Evolutionary conservation across 2,329 filamentous ascomycete genomes (phyloP).

Genomic region (Monosporascus sp.): DNA sequence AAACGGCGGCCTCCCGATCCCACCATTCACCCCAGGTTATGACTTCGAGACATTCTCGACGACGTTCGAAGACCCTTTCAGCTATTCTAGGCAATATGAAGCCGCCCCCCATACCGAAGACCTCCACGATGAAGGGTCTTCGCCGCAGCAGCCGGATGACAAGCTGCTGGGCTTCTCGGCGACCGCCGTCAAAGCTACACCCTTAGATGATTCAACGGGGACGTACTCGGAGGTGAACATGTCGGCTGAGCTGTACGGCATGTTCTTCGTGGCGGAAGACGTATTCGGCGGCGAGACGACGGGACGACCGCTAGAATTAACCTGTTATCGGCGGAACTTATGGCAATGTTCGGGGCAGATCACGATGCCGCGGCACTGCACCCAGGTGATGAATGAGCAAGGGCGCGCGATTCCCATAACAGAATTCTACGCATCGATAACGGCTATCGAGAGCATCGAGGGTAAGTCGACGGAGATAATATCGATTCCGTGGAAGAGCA

Average conservation of each 20-base stretch:
- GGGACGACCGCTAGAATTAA: conserved; percentile 69
- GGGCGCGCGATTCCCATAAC: conserved; percentile 72
- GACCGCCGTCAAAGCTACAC: conserved; percentile 51
- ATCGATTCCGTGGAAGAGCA: conserved; percentile 90
- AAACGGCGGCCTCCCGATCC: conserved; percentile 33
- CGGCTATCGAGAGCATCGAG: conserved; percentile 86
- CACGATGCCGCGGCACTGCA: conserved; percentile 65
- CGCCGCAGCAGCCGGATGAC: conserved; percentile 55
- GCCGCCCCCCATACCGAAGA: conserved; percentile 37
- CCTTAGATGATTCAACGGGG: conserved; percentile 59
- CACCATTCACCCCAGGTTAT: conserved; percentile 54
- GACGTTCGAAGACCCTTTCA: conserved; percentile 62
- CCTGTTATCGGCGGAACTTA: conserved; percentile 89
- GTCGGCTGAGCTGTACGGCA: conserved; percentile 74
- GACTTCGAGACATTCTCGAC: conserved; percentile 56
- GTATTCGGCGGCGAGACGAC: conserved; percentile 59
- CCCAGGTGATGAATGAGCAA: conserved; percentile 67
- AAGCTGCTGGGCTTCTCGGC: conserved; percentile 72
- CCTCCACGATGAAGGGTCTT: conserved; percentile 38
- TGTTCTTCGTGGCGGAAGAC: conserved; percentile 84
- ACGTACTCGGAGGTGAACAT: conserved; percentile 60
- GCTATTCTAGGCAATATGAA: conserved; percentile 48
- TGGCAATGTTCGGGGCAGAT: conserved; percentile 92
- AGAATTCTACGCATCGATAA: conserved; percentile 75
- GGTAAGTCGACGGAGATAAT: conserved; percentile 91